phyloP scores from a whole-genome alignment of 352 stramenopile species.

The Sclerospora graminicola region DNA sequence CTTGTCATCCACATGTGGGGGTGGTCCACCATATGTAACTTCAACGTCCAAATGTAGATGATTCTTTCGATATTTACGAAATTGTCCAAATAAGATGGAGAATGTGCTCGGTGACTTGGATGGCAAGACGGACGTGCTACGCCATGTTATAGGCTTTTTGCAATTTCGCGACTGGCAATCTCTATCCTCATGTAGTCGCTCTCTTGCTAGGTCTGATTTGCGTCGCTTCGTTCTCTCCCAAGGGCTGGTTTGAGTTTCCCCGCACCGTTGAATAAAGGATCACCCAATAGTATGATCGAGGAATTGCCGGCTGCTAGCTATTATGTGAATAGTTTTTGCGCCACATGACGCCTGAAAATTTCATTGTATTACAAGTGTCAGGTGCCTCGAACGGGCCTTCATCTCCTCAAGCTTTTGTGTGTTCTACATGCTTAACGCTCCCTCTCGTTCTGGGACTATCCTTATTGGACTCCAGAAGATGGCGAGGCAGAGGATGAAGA shows the following conservation, averaged over 20 bases:
- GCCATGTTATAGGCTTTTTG: slow-evolving; percentile 30
- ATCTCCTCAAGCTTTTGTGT: slow-evolving; percentile 28
- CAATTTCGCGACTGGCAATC: slow-evolving; percentile 25
- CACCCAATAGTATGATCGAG: neutral
- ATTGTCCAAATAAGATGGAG: no score
- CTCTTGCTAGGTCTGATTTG: slow-evolving; percentile 23
- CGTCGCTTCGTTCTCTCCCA: slow-evolving; percentile 33
- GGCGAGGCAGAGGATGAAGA: slow-evolving; percentile 15
- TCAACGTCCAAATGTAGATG: no score
- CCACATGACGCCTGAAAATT: slow-evolving; percentile 19
- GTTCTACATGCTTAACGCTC: slow-evolving; percentile 19
- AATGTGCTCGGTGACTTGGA: slow-evolving; percentile 27
- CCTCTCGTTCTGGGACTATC: slow-evolving; percentile 35
- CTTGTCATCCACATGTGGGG: no score
- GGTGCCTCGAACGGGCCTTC: slow-evolving; percentile 30
- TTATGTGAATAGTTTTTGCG: slow-evolving; percentile 24
- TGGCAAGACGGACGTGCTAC: slow-evolving; percentile 33
- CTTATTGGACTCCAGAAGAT: slow-evolving; percentile 20
- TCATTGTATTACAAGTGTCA: slow-evolving; percentile 18
- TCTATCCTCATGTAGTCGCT: slow-evolving; percentile 26
- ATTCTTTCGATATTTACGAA: no score
- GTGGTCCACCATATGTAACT: no score
- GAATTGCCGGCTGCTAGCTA: slow-evolving; percentile 18
- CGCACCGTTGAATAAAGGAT: slow-evolving; percentile 5
- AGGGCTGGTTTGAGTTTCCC: slow-evolving; percentile 27